phyloP scores from a whole-genome alignment of 2,329 filamentous ascomycete genomes.

The Trichophyton mentagrophytes region DNA sequence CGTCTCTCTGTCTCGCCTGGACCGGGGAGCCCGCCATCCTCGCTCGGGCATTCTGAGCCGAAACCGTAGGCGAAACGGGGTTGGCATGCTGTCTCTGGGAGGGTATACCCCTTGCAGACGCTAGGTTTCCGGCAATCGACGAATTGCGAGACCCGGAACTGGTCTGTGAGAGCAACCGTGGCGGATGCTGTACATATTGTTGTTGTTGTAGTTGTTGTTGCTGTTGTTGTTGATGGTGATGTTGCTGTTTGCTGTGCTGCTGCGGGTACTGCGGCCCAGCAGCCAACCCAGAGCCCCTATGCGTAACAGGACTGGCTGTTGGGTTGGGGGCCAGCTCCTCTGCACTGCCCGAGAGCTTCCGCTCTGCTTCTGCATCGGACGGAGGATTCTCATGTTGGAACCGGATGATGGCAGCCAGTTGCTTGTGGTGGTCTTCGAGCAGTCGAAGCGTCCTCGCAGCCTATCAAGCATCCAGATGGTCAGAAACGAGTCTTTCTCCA shows the following conservation, averaged over 20 bases:
- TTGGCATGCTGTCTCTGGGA: conserved; percentile 44
- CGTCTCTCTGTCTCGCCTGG: conserved; percentile 18
- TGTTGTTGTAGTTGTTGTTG: too few relatives aligned
- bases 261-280: conserved; percentile 12
- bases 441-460: conserved; percentile 72
- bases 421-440: conserved; percentile 76
- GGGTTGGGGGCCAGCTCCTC: conserved; percentile 9
- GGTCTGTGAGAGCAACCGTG: conserved; percentile 26
- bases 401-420: conserved; percentile 68
- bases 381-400: conserved; percentile 47
- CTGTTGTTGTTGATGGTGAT: too few relatives aligned
- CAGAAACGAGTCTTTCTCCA: background rate
- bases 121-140: conserved; percentile 79
- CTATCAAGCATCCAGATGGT: conserved; percentile 40
- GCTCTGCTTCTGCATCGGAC: conserved; percentile 8
- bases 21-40: conserved; percentile 49
- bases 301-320: conserved; percentile 10
- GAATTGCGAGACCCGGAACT: conserved; percentile 51
- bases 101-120: conserved; percentile 69
- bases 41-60: conserved; percentile 59
- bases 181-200: conserved; percentile 21
- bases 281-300: background rate
- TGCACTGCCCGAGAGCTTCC: conserved; percentile 8
- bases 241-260: conserved; percentile 8
- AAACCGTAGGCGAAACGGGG: conserved; percentile 58